Evolutionary conservation across 345 rosid species (phyloP), one percentile per base, ranked within the genome.

Genomic region (Brassica carinata): DNA sequence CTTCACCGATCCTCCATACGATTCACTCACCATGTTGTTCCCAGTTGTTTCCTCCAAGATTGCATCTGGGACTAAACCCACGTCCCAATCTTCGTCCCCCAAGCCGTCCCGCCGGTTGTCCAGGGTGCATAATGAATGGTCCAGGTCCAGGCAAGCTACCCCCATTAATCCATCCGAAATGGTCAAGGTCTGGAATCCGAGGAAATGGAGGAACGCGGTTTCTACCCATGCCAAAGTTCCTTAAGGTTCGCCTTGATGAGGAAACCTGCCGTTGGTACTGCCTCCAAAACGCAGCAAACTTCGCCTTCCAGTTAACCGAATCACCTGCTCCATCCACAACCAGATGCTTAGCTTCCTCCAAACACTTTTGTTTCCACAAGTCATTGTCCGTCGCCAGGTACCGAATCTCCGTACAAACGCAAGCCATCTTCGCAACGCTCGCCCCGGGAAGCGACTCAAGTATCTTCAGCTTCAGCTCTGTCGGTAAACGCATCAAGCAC

Each of bases 381-480:
- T 87, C 89, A 78, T 86, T 81, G 23, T 81, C 84, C 4, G 91
- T 84, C 14, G 90, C 78, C 86, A 93, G 64, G 71, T 77, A 83
- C 34, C 68, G 83, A 84, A 89, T 76, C 51, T 91, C 90, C 0
- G 80, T 55, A 80, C 85, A 88, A 33, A 90, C 86, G 67, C 88
- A 84, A 10, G 59, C 90, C 83, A 90, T 58, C 27, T 67, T 88
- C 0, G 87, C 92, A 57, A 89, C 15, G 82, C 89, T 90, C 36
- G 4, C 62, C 5, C 85, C 97, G 23, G 86, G 85, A 74, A 95
- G 87, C 2, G 19, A 84, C 88, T 89, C 95, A 30, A 91, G 69
- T 79, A 93, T 85, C 87, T 78, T 90, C 30, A 87, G 72, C 84
- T 91, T 93, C 15, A 95, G 67, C 72, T 95, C 96, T 0, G 89